Percentiles rank a stretch among this genome's conserved stretches.
Conservation (phyloP, 768 basidiomycete genomes). For the Mycena rosella region DNA sequence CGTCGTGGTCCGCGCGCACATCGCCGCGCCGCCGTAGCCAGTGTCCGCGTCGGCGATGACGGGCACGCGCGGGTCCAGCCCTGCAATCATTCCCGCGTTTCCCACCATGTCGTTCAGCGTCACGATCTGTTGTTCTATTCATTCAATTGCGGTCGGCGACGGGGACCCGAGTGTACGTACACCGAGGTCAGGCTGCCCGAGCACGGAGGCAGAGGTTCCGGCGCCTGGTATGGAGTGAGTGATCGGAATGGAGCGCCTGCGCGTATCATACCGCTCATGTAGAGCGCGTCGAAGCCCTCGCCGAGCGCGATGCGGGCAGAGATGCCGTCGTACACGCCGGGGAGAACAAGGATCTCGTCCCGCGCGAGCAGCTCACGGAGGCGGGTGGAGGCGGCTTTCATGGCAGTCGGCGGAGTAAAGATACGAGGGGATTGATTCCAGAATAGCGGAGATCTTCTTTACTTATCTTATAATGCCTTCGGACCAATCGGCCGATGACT, state of each 20-base stretch:
- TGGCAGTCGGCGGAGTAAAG: too few relatives aligned
- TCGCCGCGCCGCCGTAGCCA: slow-evolving; percentile 68
- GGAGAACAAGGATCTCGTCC: slow-evolving; percentile 36
- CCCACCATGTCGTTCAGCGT: slow-evolving; percentile 38
- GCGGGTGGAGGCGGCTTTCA: slow-evolving; percentile 31
- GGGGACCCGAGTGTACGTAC: not conserved
- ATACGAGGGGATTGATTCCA: too few relatives aligned
- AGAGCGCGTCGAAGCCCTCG: slow-evolving; percentile 64
- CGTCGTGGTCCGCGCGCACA: slow-evolving; percentile 66
- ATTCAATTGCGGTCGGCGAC: not conserved
- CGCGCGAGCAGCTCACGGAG: slow-evolving; percentile 33
- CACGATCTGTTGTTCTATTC: slow-evolving; percentile 17
- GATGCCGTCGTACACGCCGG: slow-evolving; percentile 65
- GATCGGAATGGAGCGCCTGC: not conserved
- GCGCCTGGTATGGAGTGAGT: slow-evolving; percentile 47
- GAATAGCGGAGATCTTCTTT: too few relatives aligned
- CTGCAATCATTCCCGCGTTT: slow-evolving; percentile 62
- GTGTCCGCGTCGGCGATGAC: slow-evolving; percentile 71
- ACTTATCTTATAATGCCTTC: not conserved
- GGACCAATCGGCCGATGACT: not conserved
- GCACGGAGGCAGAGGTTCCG: slow-evolving; percentile 66
- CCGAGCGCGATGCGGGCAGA: slow-evolving; percentile 65
- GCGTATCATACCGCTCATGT: slow-evolving; percentile 58
- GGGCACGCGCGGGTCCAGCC: slow-evolving; percentile 59
- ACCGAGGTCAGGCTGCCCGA: slow-evolving; percentile 66